Evolutionary conservation across 2,329 filamentous ascomycete species (phyloP), one percentile per base, ranked within the genome.

Genomic region (Aspergillus pseudonomiae): DNA sequence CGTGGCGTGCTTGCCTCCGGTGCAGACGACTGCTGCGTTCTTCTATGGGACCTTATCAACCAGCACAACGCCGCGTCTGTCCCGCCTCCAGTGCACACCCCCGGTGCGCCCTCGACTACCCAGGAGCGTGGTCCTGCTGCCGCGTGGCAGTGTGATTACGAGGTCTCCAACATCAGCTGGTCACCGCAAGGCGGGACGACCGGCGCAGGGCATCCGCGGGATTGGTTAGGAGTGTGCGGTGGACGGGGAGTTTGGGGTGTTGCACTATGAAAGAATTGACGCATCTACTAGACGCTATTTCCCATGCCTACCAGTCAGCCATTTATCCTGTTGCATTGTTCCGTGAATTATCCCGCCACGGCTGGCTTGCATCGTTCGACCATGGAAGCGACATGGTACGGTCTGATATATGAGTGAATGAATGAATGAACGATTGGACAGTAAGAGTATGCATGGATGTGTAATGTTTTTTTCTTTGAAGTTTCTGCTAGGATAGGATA

Each of bases 31-130:
- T 94, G 89, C 67, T 87, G 95, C 69, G 94, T 98, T 2, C 84
- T 98, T 36, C 85, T 97, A 19, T 99, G 95, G 95, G 95, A 99
- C 78, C 83, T 99, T 11, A 85, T 97, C 67, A 94, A 91, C 71
- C 85, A 85, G 50, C 80, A 84, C 60, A 85, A 85, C 63, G 79
- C 82, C 12, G 82, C 78, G 74, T 81, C 78, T 67, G 84, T 77
- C 71, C 56, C 74, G 79, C 84, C 65, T 76, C 66, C 63, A 21
- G 62, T 66, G 19, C 71, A 73, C 16, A 70, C 60, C 55, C 67
- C 69, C 1, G 70, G 67, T 16, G 63, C 70, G 7, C 63, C 74
- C 19, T 66, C 75, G 4, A 73, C 76, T 26, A 77, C 78, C 34
- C 70, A 71, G 16, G 80, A 82, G 62, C 77, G 80, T 21, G 80